phyloP scores from a whole-genome alignment of 164 flowering plant genomes.

The Vitis cinerea region DNA sequence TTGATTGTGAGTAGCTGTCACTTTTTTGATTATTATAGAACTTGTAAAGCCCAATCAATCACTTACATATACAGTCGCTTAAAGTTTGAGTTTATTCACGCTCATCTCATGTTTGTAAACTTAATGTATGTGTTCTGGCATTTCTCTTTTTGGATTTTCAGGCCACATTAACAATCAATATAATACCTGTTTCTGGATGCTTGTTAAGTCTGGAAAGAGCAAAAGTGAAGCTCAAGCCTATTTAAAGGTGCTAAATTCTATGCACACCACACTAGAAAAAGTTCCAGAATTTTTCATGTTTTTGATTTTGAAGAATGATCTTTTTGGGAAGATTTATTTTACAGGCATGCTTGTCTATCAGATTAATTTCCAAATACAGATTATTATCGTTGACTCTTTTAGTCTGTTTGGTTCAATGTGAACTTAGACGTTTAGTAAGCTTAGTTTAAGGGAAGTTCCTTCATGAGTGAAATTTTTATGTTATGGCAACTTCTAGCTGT shows the following conservation, averaged over 20 bases:
- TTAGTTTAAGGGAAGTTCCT: too few species aligned
- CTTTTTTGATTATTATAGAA: not conserved
- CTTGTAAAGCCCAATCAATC: too few species aligned
- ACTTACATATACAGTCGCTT: not conserved
- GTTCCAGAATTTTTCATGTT: not conserved
- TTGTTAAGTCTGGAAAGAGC: slow-evolving; percentile 78
- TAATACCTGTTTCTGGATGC: slow-evolving; percentile 91
- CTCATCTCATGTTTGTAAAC: not conserved
- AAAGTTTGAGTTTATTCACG: not conserved
- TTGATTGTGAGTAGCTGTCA: slow-evolving; percentile 62
- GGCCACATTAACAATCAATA: slow-evolving; percentile 95
- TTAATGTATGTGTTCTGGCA: not conserved
- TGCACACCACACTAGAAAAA: not conserved
- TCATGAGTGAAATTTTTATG: too few species aligned
- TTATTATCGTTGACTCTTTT: too few species aligned
- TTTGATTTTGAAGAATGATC: not conserved
- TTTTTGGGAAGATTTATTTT: not conserved
- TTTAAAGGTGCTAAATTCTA: slow-evolving; percentile 50
- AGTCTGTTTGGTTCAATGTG: too few species aligned
- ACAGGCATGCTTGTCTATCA: not conserved
- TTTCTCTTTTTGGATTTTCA: slow-evolving; percentile 14
- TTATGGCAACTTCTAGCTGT: too few species aligned
- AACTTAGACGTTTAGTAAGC: too few species aligned
- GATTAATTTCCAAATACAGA: not conserved
- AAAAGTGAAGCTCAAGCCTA: slow-evolving; percentile 65